phyloP scores from a whole-genome alignment of 306 rosid species.

The apple (Malus domestica) region ASM211411v1 NC_041789.1:27874501-27875000 shows the following conservation, averaged over 20 bases:
- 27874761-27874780: constrained; percentile 37
- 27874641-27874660: constrained; percentile 6
- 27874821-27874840: constrained; percentile 49
- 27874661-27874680: constrained; percentile 9
- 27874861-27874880: constrained; percentile 71
- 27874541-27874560: constrained; percentile 77
- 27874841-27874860: constrained; percentile 85
- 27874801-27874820: not conserved
- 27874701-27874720: constrained; percentile 77
- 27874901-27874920: constrained; percentile 20
- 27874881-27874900: constrained; percentile 78
- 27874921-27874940: constrained; percentile 1
- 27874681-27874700: constrained; percentile 32
- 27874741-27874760: constrained; percentile 86
- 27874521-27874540: constrained; percentile 36
- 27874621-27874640: constrained; percentile 15
- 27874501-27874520: constrained; percentile 39
- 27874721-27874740: constrained; percentile 91
- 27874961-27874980: constrained; percentile 3
- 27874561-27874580: constrained; percentile 82
- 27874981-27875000: constrained; percentile 71
- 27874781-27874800: not conserved
- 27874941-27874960: not conserved
- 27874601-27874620: constrained; percentile 69
- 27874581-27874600: constrained; percentile 85